Evolutionary conservation across 345 rosid species (phyloP).

Genomic region (Microthlaspi erraticum): DNA sequence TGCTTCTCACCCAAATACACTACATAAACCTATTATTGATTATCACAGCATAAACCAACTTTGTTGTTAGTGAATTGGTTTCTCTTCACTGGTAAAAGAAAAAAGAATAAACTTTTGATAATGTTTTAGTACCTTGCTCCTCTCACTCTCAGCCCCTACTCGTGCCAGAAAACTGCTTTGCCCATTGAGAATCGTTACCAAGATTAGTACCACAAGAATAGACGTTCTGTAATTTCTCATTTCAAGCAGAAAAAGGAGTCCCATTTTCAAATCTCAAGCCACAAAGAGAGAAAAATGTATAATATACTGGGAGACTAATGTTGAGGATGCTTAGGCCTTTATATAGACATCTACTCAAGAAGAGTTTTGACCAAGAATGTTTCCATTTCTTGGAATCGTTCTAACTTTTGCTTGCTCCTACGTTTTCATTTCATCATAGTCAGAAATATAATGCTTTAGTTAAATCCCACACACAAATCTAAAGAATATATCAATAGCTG

Average conservation of each 20-base stretch:
- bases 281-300: not conserved
- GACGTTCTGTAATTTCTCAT: constrained; percentile 12
- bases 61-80: no score
- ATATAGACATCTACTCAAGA: not conserved
- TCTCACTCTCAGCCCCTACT: constrained; percentile 1
- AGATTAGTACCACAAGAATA: constrained; percentile 12
- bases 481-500: not conserved
- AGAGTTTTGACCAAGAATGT: constrained; percentile 30
- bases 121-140: constrained; percentile 16
- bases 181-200: constrained; percentile 8
- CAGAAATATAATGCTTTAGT: no score
- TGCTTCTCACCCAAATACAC: constrained; percentile 49
- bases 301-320: not conserved
- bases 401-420: constrained; percentile 15
- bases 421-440: not conserved
- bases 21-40: constrained; percentile 40
- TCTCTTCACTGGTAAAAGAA: no score
- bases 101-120: not conserved
- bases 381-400: constrained; percentile 17
- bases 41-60: no score
- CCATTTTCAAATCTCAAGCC: not conserved
- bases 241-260: not conserved
- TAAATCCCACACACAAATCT: not conserved
- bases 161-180: not conserved
- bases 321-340: not conserved